phyloP scores from a whole-genome alignment of 768 basidiomycete species.

The Hericium erinaceus region DNA sequence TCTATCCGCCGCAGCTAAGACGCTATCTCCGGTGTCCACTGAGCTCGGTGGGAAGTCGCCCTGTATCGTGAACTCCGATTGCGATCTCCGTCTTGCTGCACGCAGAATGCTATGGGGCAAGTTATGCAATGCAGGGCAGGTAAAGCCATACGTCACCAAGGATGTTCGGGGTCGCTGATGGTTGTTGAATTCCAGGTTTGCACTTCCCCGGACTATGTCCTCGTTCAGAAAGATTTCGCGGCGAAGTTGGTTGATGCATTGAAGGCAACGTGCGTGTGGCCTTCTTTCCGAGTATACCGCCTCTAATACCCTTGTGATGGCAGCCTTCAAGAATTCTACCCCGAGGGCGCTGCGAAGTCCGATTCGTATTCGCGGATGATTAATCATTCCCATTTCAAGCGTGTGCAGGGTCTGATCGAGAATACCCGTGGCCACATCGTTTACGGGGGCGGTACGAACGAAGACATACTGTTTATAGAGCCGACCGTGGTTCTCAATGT shows the following conservation, averaged over 20 bases:
- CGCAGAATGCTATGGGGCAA: constrained; percentile 73
- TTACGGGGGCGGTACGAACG: constrained; percentile 54
- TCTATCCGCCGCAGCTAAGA: constrained; percentile 63
- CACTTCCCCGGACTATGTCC: constrained; percentile 45
- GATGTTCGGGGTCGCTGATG: background rate
- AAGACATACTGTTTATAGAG: constrained; percentile 48
- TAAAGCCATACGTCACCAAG: background rate
- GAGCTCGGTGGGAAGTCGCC: constrained; percentile 71
- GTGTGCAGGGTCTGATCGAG: constrained; percentile 55
- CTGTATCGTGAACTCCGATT: constrained; percentile 58
- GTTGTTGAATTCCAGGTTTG: constrained; percentile 40
- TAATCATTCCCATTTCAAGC: constrained; percentile 39
- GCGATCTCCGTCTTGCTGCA: constrained; percentile 55
- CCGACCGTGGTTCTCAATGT: constrained; percentile 68
- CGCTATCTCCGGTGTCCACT: constrained; percentile 54
- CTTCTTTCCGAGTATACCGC: background rate
- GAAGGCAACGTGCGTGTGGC: constrained; percentile 23
- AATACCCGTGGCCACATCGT: constrained; percentile 58
- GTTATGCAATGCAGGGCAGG: constrained; percentile 52
- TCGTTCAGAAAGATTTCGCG: constrained; percentile 40
- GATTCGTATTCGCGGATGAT: constrained; percentile 45
- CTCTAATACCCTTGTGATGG: background rate
- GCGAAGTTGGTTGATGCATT: constrained; percentile 60
- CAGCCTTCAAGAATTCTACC: constrained; percentile 24
- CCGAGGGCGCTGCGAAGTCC: constrained; percentile 32